phyloP scores from a whole-genome alignment of 345 rosid species.

The Aurinia saxatilis region DNA sequence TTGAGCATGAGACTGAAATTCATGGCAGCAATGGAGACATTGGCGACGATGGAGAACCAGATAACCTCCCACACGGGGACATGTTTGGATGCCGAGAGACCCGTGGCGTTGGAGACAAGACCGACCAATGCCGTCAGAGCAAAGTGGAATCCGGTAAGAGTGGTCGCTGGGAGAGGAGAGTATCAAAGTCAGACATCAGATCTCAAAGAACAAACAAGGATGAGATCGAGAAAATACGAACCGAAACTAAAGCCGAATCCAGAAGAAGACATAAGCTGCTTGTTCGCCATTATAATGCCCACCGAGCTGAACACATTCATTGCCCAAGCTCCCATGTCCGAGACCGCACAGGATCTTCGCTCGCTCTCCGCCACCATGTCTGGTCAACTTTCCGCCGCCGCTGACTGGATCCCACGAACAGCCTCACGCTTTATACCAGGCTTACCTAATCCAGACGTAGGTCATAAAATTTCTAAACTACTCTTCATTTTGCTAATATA shows the following conservation, averaged over 20 bases:
- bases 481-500: no score
- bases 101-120: conserved; percentile 73
- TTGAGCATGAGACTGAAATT: conserved; percentile 93
- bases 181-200: background rate
- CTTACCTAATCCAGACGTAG: no score
- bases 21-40: conserved; percentile 78
- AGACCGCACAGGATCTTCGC: conserved; percentile 41
- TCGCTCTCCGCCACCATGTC: conserved; percentile 30
- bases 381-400: background rate
- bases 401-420: background rate
- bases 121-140: conserved; percentile 82
- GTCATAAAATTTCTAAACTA: no score
- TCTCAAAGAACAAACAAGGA: conserved; percentile 6
- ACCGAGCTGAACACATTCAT: conserved; percentile 94
- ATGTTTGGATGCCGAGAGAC: conserved; percentile 62
- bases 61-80: conserved; percentile 93
- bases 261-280: conserved; percentile 76
- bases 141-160: conserved; percentile 88
- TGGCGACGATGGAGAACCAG: conserved; percentile 86
- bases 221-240: conserved; percentile 28
- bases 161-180: conserved; percentile 46
- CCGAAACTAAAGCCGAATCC: conserved; percentile 84
- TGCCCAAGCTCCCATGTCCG: conserved; percentile 93
- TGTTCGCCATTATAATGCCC: conserved; percentile 90
- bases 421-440: no score